A percentile compares a stretch with the other conserved stretches of the same genome.
phyloP scores from a whole-genome alignment of 306 rosid species.

The Lathyrus tuberosus region DNA sequence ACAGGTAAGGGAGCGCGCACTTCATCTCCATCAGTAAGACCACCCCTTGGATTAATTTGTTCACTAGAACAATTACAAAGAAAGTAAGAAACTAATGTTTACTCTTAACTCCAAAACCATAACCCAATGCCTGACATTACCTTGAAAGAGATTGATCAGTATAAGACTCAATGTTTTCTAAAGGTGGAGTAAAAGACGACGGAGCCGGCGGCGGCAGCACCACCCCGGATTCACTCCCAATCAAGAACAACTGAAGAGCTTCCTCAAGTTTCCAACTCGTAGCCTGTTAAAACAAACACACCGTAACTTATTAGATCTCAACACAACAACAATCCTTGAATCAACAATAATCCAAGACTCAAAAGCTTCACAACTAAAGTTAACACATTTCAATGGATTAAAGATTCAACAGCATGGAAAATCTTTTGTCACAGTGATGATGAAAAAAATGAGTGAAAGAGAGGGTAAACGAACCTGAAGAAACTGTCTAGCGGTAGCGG shows the following conservation, averaged over 20 bases:
- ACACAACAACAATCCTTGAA: not conserved
- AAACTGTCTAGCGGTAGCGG: conserved; percentile 53
- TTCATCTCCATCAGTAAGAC: conserved; percentile 60
- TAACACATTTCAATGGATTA: conserved; percentile 5
- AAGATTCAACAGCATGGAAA: not conserved
- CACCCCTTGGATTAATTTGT: conserved; percentile 51
- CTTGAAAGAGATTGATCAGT: conserved; percentile 47
- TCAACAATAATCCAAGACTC: not conserved
- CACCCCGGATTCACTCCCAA: conserved; percentile 69
- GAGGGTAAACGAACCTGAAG: conserved; percentile 41
- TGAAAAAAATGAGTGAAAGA: not conserved
- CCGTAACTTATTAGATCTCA: conserved; percentile 17
- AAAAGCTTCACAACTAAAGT: not conserved
- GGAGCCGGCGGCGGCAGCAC: conserved; percentile 12
- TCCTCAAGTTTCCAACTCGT: conserved; percentile 97
- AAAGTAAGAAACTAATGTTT: conserved; percentile 5
- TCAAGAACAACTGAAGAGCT: conserved; percentile 84
- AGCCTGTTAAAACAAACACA: conserved; percentile 60
- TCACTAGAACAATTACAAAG: conserved; percentile 51
- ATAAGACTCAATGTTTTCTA: conserved; percentile 51
- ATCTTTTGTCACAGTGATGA: not conserved
- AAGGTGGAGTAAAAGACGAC: conserved; percentile 43
- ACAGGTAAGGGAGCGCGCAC: conserved; percentile 97
- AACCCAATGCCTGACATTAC: conserved; percentile 32
- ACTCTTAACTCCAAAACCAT: not conserved